phyloP scores from a whole-genome alignment of 1,284 basidiomycete species.

The Puccinia hordei region DNA sequence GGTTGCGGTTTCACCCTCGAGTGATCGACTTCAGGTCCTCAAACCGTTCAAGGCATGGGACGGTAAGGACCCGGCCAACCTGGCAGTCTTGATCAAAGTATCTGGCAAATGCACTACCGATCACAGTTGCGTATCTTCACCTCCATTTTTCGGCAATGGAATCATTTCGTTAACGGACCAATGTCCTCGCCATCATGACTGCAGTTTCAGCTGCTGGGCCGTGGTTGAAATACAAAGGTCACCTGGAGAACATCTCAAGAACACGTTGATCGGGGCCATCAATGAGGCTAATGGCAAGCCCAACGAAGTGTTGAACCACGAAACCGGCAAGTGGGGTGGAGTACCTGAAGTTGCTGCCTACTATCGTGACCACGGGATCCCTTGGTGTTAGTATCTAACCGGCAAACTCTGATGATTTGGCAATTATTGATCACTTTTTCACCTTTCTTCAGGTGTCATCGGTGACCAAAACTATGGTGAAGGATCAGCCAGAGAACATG shows the following conservation, averaged over 20 bases:
- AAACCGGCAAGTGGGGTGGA: conserved; percentile 80
- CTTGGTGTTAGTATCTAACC: conserved; percentile 76
- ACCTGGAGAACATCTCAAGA: conserved; percentile 99
- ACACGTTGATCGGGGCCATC: conserved; percentile 96
- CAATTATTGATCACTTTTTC: not conserved
- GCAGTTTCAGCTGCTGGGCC: conserved; percentile 86
- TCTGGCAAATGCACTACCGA: conserved; percentile 92
- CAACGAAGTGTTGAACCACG: conserved; percentile 90
- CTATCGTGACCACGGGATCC: conserved; percentile 85
- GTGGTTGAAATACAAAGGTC: conserved; percentile 99
- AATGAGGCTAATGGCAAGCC: conserved; percentile 93
- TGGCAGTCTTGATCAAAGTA: conserved; percentile 96
- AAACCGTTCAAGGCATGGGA: conserved; percentile 90
- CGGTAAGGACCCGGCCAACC: conserved; percentile 83
- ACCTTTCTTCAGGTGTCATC: conserved; percentile 21
- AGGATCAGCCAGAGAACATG: conserved; percentile 76
- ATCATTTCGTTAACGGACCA: conserved; percentile 71
- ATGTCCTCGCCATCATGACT: not conserved
- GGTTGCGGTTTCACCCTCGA: conserved; percentile 84
- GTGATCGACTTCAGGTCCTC: conserved; percentile 92
- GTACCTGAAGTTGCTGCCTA: conserved; percentile 81
- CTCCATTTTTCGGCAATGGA: conserved; percentile 48
- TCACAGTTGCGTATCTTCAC: conserved; percentile 58
- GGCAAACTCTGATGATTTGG: not conserved
- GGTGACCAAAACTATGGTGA: conserved; percentile 97